A percentile compares a stretch with the other conserved stretches of the same genome.
Evolutionary conservation across 2,329 filamentous ascomycete species (phyloP).

Genomic region (Fusarium sp.): DNA sequence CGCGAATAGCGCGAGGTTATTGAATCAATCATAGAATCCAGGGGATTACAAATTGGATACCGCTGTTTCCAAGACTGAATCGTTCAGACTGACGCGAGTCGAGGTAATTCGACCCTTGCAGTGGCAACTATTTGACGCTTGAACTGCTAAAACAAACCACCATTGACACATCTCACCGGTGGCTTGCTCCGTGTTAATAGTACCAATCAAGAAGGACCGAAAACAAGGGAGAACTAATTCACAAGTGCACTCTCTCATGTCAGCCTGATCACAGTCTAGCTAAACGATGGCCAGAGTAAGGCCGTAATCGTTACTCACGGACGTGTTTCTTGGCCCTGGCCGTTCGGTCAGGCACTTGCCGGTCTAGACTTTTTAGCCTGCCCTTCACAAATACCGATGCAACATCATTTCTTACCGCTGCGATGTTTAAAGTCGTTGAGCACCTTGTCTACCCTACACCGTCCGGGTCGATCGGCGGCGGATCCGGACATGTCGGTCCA

Average conservation of each 20-base stretch:
- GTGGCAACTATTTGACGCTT: background rate
- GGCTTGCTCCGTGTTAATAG: background rate
- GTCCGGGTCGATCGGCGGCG: background rate
- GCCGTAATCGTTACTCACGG: background rate
- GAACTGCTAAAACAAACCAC: background rate
- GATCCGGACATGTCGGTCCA: background rate
- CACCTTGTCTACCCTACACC: slow-evolving; percentile 5
- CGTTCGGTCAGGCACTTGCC: background rate
- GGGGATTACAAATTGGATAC: background rate
- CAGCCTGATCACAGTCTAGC: background rate
- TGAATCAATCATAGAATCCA: background rate
- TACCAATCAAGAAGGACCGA: background rate
- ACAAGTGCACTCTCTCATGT: background rate
- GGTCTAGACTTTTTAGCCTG: background rate
- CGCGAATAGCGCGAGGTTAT: background rate
- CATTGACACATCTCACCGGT: background rate
- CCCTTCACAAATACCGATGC: background rate
- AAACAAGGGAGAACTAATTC: background rate
- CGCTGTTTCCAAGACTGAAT: background rate
- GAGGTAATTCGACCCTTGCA: background rate
- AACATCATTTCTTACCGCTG: background rate
- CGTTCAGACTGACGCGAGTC: background rate
- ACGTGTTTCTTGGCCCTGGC: background rate
- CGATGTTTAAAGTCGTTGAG: background rate
- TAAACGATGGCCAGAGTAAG: background rate